These are phyloP conservation scores for Aspergillus baeticus DNA, from an alignment of 495 filamentous ascomycete species.

Conservation along the genomic window DNA sequence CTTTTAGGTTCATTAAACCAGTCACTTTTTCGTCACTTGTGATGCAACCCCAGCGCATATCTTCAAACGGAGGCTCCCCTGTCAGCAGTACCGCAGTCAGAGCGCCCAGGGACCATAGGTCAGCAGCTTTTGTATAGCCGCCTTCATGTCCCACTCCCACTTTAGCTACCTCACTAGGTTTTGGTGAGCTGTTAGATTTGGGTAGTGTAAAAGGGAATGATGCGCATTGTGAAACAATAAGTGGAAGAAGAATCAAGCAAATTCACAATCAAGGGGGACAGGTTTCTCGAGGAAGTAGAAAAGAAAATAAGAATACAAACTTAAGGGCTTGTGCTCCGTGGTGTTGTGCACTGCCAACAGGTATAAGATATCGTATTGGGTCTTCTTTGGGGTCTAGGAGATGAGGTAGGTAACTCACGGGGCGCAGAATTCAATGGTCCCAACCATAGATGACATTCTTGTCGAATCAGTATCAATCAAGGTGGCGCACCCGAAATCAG, in stretches of 20 bases:
- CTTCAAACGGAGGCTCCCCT: conserved; percentile 41
- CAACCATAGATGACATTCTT: conserved; percentile 61
- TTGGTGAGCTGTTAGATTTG: conserved; percentile 14
- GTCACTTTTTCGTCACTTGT: conserved; percentile 19
- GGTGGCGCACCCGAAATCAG: conserved; percentile 70
- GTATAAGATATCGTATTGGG: too few relatives aligned
- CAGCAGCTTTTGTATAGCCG: conserved; percentile 57
- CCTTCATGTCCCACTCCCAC: conserved; percentile 33
- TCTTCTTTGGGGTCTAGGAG: too few relatives aligned
- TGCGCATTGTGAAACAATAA: too few relatives aligned
- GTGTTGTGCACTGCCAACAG: too few relatives aligned
- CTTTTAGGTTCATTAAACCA: conserved; percentile 37
- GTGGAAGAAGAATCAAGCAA: too few relatives aligned
- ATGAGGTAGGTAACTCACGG: too few relatives aligned
- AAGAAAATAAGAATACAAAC: too few relatives aligned
- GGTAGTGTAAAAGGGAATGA: too few relatives aligned
- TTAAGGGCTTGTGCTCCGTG: too few relatives aligned
- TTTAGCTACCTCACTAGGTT: conserved; percentile 45
- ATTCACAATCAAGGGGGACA: too few relatives aligned
- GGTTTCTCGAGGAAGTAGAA: too few relatives aligned
- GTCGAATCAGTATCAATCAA: conserved; percentile 30
- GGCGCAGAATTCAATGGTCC: conserved; percentile 65
- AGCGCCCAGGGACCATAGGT: conserved; percentile 63
- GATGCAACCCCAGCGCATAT: conserved; percentile 14
- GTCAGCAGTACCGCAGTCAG: conserved; percentile 52